Conservation (phyloP, 2,329 filamentous ascomycete species). For the Beauveria brongniartii region DNA sequence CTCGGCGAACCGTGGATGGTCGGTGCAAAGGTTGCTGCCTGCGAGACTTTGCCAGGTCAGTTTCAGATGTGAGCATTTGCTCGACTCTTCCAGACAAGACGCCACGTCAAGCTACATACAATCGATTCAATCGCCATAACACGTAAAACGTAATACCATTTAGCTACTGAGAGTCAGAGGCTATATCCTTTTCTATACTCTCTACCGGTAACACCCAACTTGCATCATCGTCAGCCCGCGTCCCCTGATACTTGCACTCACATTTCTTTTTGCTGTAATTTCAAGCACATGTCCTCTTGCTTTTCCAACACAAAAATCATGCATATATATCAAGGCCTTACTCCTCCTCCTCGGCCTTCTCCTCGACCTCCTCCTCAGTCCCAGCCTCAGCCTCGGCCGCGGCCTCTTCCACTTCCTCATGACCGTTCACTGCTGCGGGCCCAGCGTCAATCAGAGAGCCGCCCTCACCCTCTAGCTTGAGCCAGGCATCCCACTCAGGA, state of each 20-base stretch:
- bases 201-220: constrained; percentile 1
- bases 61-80: neutral
- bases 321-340: constrained; percentile 11
- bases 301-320: constrained; percentile 1
- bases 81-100: neutral
- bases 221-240: neutral
- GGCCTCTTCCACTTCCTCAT: constrained; percentile 16
- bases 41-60: neutral
- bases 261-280: constrained; percentile 2
- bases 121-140: neutral
- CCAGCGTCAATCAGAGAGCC: constrained; percentile 23
- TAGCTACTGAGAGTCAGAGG: constrained; percentile 8
- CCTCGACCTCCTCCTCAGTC: constrained; percentile 14
- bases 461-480: constrained; percentile 71
- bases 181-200: constrained; percentile 7
- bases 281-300: constrained; percentile 2
- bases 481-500: constrained; percentile 90
- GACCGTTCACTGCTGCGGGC: constrained; percentile 8
- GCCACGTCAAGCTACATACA: neutral
- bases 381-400: constrained; percentile 17
- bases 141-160: constrained; percentile 7
- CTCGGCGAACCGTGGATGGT: neutral
- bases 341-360: constrained; percentile 19
- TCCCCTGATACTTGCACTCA: neutral
- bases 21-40: neutral